Evolutionary conservation across 2,329 filamentous ascomycete species (phyloP).

Genomic region (Trichophyton schoenleinii): DNA sequence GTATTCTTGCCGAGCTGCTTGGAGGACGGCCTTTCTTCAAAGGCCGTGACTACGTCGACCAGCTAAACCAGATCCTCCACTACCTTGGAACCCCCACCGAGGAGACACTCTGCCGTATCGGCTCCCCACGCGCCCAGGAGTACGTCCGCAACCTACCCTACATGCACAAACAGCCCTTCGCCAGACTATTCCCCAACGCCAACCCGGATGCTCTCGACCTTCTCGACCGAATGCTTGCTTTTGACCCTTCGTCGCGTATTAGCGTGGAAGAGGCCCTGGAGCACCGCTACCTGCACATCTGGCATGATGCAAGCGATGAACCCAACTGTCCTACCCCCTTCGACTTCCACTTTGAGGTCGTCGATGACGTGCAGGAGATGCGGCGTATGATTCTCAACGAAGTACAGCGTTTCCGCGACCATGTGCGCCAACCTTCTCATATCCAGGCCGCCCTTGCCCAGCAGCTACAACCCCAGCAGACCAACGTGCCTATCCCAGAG

Average conservation of each 20-base stretch:
- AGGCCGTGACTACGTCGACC: constrained; percentile 96
- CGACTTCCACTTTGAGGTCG: constrained; percentile 96
- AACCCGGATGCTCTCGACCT: constrained; percentile 94
- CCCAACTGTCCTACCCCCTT: constrained; percentile 87
- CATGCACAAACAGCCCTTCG: constrained; percentile 90
- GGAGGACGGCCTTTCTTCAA: constrained; percentile 98
- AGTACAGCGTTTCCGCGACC: constrained; percentile 68
- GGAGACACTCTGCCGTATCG: constrained; percentile 84
- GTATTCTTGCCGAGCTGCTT: constrained; percentile 89
- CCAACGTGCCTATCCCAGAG: constrained; percentile 50
- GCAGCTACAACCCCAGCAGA: constrained; percentile 32
- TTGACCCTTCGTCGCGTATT: constrained; percentile 87
- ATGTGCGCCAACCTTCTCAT: constrained; percentile 41
- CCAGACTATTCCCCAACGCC: constrained; percentile 76
- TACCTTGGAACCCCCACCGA: constrained; percentile 95
- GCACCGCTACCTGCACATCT: constrained; percentile 92
- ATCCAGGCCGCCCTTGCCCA: constrained; percentile 25
- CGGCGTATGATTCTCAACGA: constrained; percentile 95
- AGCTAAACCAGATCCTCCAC: constrained; percentile 97
- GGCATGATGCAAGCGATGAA: constrained; percentile 96
- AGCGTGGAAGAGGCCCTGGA: constrained; percentile 90
- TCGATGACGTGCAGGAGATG: constrained; percentile 91
- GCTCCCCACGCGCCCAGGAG: constrained; percentile 88
- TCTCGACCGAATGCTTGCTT: constrained; percentile 92
- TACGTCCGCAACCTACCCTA: constrained; percentile 93